A percentile compares a stretch with the other conserved stretches of the same genome.
Conservation (phyloP, 495 filamentous ascomycete species). For the Hypoxylon trugodes region DNA sequence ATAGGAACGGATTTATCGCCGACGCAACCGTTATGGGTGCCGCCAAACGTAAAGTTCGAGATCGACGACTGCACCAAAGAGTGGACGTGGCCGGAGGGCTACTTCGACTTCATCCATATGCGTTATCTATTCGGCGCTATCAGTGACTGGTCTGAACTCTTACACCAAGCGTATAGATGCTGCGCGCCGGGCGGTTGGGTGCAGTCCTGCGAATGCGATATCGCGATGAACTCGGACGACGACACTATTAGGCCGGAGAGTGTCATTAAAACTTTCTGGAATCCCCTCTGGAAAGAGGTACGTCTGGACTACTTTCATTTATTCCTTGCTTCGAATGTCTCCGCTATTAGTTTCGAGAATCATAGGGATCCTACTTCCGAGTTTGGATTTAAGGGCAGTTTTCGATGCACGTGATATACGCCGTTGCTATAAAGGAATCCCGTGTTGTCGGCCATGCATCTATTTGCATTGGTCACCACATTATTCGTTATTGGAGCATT, state of each 20-base stretch:
- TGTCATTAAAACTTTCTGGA: conserved; percentile 14
- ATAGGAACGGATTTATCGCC: conserved; percentile 65
- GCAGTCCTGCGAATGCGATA: conserved; percentile 41
- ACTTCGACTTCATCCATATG: conserved; percentile 73
- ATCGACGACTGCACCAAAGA: conserved; percentile 63
- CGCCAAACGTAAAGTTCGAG: conserved; percentile 64
- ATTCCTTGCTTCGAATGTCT: not conserved
- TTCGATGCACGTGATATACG: no score
- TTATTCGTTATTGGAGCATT: not conserved
- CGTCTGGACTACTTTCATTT: not conserved
- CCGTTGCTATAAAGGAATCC: not conserved
- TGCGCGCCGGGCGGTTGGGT: conserved; percentile 43
- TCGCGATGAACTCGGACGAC: conserved; percentile 41
- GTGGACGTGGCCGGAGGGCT: conserved; percentile 60
- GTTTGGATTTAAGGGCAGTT: no score
- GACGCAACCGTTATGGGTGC: conserved; percentile 58
- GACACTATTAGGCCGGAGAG: conserved; percentile 25
- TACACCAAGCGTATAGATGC: conserved; percentile 36
- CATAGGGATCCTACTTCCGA: no score
- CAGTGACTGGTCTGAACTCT: conserved; percentile 61
- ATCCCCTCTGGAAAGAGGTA: conserved; percentile 13
- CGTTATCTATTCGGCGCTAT: conserved; percentile 65
- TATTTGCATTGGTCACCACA: not conserved
- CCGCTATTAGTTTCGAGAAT: no score
- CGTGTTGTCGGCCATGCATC: not conserved